phyloP scores from a whole-genome alignment of 768 basidiomycete genomes.

The Chalciporus chontae region DNA sequence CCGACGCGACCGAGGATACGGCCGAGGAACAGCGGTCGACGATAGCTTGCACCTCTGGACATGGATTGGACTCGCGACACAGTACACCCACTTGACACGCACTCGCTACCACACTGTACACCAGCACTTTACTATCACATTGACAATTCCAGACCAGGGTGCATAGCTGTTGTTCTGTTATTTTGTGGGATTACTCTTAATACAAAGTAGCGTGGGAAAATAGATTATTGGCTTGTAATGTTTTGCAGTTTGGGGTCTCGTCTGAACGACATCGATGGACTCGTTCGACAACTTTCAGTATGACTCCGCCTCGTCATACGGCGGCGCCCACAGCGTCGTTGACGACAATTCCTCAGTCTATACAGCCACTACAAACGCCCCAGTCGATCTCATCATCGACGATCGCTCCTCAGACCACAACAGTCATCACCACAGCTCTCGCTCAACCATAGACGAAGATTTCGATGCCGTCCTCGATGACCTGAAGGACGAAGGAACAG shows the following conservation, averaged over 20 bases:
- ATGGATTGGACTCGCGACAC: neutral
- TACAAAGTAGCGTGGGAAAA: slow-evolving; percentile 24
- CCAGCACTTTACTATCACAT: neutral
- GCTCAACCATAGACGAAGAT: slow-evolving; percentile 64
- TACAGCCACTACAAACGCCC: slow-evolving; percentile 61
- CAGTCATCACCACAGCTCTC: slow-evolving; percentile 34
- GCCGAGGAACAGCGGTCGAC: slow-evolving; percentile 40
- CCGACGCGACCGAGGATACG: slow-evolving; percentile 60
- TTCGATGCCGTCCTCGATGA: slow-evolving; percentile 90
- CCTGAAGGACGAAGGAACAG: slow-evolving; percentile 72
- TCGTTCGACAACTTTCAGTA: slow-evolving; percentile 85
- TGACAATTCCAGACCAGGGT: neutral
- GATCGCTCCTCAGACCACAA: slow-evolving; percentile 47
- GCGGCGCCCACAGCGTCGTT: slow-evolving; percentile 60
- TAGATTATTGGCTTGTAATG: slow-evolving; percentile 18
- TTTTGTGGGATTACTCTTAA: neutral
- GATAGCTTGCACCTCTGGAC: slow-evolving; percentile 29
- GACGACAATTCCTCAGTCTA: slow-evolving; percentile 83
- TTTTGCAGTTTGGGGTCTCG: neutral
- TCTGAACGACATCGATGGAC: slow-evolving; percentile 52
- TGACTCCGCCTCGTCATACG: slow-evolving; percentile 79
- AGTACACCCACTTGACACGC: neutral
- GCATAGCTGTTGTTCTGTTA: neutral
- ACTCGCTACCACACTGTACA: neutral
- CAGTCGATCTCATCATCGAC: slow-evolving; percentile 69